Base-by-base conservation (phyloP, 148 eudicot species). In the Rhododendron williamsianum region DNA sequence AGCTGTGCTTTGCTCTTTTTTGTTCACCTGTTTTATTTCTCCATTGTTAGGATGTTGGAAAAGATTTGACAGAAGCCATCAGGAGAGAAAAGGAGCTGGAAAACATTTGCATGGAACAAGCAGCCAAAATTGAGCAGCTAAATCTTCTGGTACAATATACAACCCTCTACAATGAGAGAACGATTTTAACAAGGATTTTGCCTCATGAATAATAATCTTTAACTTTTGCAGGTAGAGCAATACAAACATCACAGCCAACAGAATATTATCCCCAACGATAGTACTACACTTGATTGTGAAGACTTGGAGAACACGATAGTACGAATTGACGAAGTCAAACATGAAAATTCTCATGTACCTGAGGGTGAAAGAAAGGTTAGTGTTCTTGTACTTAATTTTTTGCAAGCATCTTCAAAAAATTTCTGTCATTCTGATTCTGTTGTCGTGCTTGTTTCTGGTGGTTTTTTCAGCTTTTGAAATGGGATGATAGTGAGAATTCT, bases 51-150 rank as follows among this genome's bases (percentile, higher is more conserved):
- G 91, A 87, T 86, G 67, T 67, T 38, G 90, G 48, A 15, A 85
- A 84, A 84, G 90, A 84, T 82, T 85, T 41, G 77, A 80, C 86
- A 82, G 86, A 86, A 81, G 90, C 92, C 51, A 90, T 60, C 72
- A 86, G 82, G 77, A 91, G 86, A 81, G 87, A 88, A 80, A 92
- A 88, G 86, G 94, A 94, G 82, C 93, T 97, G 85, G 92, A 90
- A 82, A 92, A 88, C 56, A 85, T 91, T 81, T 95, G 98, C 85
- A 80, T 27, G 83, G 94, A 93, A 80, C 99, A 94, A 89, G 94
- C 95, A 83, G 93, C 92, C 60, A 91, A 97, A 88, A 92, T 97
- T 87, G 98, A 94, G 90, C 94, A 94, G 89, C 95, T 97, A 73
- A 94, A 89, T 84, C 86, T 52, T 78, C 86, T 90, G 98, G 99